Base-by-base conservation (phyloP, 1,139 yeast species). In the Ashbya aceris region DNA sequence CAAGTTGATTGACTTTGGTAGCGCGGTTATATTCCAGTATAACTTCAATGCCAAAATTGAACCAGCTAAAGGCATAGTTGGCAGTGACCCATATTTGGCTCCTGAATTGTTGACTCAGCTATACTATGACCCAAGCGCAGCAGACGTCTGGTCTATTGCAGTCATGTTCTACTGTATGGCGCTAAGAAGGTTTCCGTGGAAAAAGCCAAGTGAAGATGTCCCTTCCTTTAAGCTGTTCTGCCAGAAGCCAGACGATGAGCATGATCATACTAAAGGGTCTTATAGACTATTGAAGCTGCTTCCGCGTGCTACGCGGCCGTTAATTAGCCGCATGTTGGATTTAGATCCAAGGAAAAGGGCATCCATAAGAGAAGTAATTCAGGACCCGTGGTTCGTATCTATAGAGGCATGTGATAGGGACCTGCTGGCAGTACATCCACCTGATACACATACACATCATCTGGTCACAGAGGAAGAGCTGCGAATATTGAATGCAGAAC, bases 81-180 rank as follows among this genome's bases (percentile, higher is more conserved):
- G 93, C 2, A 77, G 85, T 8, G 93, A 83, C 61, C 93, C 93
- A 4, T 83, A 83, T 56, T 63, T 83, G 50, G 83, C 91, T 0
- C 93, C 91, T 0, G 93, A 83, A 60, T 82, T 83, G 23, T 67
- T 81, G 10, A 40, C 45, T n/a, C 45, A 48, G 27, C 41, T 45
- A 20, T 45, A 74, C 2, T 83, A 82, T 56, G 89, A 82, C 57
- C 83, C 91, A 20, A 67, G 86, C 41, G 74, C 76, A 11, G 83
- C 76, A 2, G 93, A 83, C 58, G 74, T 82, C 13, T 83, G 93
- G 93, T 79, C 87, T 1, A 66, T 80, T 39, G 93, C 87, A 1
- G 79, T 83, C 11, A 81, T 83, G 43, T 83, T 70, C 55, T 79
- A 84, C 54, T 82, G 91, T 60, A 80, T 83, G 86, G 67, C 76